These are phyloP conservation scores for Umbelopsis sp. DNA, from an alignment of 371 early-diverging fungal genomes.

Conservation along the genomic window DNA sequence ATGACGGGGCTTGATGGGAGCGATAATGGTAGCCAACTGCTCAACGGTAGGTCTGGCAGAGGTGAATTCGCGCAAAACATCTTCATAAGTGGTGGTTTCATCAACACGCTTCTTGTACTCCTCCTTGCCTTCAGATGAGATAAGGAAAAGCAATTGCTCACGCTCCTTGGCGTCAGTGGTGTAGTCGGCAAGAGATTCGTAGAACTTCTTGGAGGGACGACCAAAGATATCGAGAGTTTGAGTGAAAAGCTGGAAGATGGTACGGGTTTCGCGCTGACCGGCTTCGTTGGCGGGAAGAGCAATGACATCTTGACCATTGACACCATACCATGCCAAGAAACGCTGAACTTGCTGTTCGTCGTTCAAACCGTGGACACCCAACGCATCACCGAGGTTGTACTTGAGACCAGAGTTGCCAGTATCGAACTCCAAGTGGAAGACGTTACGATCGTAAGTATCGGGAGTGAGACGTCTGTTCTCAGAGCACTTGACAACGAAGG, in stretches of 20 bases:
- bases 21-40: conserved; percentile 71
- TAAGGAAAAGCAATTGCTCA: conserved; percentile 71
- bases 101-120: conserved; percentile 84
- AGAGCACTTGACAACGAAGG: conserved; percentile 69
- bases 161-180: conserved; percentile 76
- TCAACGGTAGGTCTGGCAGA: conserved; percentile 79
- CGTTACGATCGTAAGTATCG: conserved; percentile 85
- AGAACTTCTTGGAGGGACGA: conserved; percentile 92
- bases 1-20: conserved; percentile 92
- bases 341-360: conserved; percentile 70
- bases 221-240: conserved; percentile 92
- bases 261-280: conserved; percentile 65
- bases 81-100: conserved; percentile 85
- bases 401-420: conserved; percentile 75
- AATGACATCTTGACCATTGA: conserved; percentile 67
- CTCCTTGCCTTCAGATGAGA: conserved; percentile 76
- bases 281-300: conserved; percentile 52
- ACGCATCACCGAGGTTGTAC: conserved; percentile 92
- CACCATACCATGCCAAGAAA: conserved; percentile 77
- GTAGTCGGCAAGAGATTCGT: conserved; percentile 73
- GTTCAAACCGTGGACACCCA: conserved; percentile 93
- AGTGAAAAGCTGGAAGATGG: conserved; percentile 78
- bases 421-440: conserved; percentile 95
- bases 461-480: conserved; percentile 88
- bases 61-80: conserved; percentile 83